These are phyloP conservation scores for Cladosporium cucumerinum DNA, from an alignment of 2,329 filamentous ascomycete genomes.

Conservation along the genomic window DNA sequence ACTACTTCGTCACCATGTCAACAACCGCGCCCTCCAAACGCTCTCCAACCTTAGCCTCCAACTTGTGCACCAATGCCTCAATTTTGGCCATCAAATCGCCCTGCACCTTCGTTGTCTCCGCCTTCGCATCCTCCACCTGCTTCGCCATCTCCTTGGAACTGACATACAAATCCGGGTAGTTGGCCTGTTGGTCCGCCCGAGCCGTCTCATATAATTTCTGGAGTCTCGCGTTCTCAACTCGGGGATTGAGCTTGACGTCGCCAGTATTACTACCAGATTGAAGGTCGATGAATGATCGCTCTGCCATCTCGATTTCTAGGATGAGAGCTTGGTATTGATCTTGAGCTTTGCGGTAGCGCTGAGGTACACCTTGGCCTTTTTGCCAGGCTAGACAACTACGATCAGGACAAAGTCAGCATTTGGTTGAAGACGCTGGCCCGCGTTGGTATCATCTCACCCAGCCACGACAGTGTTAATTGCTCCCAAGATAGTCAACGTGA, in stretches of 20 bases:
- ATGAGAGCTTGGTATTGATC: conserved; percentile 19
- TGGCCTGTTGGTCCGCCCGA: conserved; percentile 14
- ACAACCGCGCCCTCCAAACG: neutral
- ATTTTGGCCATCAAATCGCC: neutral
- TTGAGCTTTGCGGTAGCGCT: conserved; percentile 13
- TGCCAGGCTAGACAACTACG: conserved; percentile 17
- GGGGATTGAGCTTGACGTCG: neutral
- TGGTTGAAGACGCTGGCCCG: neutral
- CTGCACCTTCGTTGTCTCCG: neutral
- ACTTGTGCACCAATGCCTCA: neutral
- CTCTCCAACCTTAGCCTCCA: neutral
- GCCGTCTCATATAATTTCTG: conserved; percentile 15
- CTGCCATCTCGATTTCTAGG: conserved; percentile 12
- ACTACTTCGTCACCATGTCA: neutral
- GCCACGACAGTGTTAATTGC: conserved; percentile 19
- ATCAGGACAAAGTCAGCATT: neutral
- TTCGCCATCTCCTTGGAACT: neutral
- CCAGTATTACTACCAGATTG: neutral
- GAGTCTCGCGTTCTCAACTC: conserved; percentile 1
- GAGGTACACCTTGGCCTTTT: conserved; percentile 19
- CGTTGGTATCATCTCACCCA: neutral
- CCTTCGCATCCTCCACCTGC: neutral
- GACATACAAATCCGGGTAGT: conserved; percentile 16
- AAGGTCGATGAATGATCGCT: conserved; percentile 16
- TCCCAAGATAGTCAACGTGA: conserved; percentile 15